Conservation (phyloP, 2,329 filamentous ascomycete genomes). For the Ceratocystis destructans region DNA sequence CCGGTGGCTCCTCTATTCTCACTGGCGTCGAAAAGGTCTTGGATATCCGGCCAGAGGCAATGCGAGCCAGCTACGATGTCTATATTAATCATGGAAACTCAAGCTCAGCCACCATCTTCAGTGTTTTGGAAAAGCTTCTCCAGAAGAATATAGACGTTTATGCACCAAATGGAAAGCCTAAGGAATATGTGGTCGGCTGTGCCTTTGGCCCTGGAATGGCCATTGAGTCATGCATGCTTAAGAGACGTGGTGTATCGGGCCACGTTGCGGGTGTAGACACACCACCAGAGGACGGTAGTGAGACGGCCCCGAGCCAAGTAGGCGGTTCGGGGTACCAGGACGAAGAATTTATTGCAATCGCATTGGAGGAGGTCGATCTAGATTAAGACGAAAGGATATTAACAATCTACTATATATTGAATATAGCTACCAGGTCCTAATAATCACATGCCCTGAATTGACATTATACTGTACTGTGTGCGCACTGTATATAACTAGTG, state of each 20-base stretch:
- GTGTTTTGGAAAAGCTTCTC: slow-evolving; percentile 49
- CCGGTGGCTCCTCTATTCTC: slow-evolving; percentile 53
- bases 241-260: slow-evolving; percentile 29
- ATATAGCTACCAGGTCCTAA: neutral
- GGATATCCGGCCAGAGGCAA: slow-evolving; percentile 45
- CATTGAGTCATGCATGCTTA: slow-evolving; percentile 55
- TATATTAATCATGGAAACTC: slow-evolving; percentile 57
- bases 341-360: slow-evolving; percentile 21
- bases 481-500: neutral
- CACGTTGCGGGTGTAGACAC: slow-evolving; percentile 32
- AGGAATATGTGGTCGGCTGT: slow-evolving; percentile 50
- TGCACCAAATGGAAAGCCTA: slow-evolving; percentile 35
- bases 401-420: neutral
- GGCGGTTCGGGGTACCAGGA: slow-evolving; percentile 26
- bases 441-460: neutral
- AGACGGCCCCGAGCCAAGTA: slow-evolving; percentile 30
- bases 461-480: neutral
- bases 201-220: slow-evolving; percentile 58
- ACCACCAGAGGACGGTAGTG: slow-evolving; percentile 42
- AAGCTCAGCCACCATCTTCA: slow-evolving; percentile 55
- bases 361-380: slow-evolving; percentile 22
- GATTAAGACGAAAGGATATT: slow-evolving; percentile 18
- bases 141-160: slow-evolving; percentile 45
- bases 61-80: slow-evolving; percentile 55
- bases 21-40: slow-evolving; percentile 47